Percentiles rank a stretch among this genome's conserved stretches.
Conservation (phyloP, 164 flowering plant genomes). For the Platanus orientalis region DNA sequence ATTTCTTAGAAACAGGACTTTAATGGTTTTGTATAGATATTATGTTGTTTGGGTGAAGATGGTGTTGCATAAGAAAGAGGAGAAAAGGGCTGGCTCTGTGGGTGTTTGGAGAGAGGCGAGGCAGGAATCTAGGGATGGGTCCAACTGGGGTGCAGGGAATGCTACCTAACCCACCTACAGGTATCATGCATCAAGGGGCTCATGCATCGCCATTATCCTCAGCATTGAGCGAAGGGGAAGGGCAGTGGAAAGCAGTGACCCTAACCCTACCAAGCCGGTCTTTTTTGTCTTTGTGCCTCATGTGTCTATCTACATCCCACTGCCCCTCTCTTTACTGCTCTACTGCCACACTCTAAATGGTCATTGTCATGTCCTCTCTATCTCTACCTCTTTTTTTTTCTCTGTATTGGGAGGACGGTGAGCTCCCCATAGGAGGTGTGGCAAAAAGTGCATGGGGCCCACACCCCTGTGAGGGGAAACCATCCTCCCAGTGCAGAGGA, state of each 20-base stretch:
- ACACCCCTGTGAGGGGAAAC: too few relatives aligned
- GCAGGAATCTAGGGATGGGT: conserved; percentile 53
- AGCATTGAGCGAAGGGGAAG: too few relatives aligned
- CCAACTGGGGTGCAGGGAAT: conserved; percentile 47
- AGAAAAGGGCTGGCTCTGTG: conserved; percentile 21
- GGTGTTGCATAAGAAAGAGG: not conserved
- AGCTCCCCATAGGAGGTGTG: too few relatives aligned
- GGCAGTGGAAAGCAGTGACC: not conserved
- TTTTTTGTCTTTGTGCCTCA: conserved; percentile 21
- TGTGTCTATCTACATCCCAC: conserved; percentile 10
- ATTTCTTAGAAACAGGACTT: not conserved
- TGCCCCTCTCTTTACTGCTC: conserved; percentile 4
- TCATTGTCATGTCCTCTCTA: conserved; percentile 1
- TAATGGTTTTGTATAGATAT: too few relatives aligned
- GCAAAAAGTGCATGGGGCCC: too few relatives aligned
- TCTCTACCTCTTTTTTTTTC: conserved; percentile 5
- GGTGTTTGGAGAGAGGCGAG: conserved; percentile 15
- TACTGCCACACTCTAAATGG: conserved; percentile 8
- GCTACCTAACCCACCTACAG: conserved; percentile 85
- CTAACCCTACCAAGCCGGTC: conserved; percentile 23
- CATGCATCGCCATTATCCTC: conserved; percentile 32
- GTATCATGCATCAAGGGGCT: conserved; percentile 46
- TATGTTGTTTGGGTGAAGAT: too few relatives aligned
- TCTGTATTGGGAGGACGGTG: too few relatives aligned
- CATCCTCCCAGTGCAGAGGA: too few relatives aligned